phyloP scores from a whole-genome alignment of 164 flowering plant species.

The Magnolia sinica region DNA sequence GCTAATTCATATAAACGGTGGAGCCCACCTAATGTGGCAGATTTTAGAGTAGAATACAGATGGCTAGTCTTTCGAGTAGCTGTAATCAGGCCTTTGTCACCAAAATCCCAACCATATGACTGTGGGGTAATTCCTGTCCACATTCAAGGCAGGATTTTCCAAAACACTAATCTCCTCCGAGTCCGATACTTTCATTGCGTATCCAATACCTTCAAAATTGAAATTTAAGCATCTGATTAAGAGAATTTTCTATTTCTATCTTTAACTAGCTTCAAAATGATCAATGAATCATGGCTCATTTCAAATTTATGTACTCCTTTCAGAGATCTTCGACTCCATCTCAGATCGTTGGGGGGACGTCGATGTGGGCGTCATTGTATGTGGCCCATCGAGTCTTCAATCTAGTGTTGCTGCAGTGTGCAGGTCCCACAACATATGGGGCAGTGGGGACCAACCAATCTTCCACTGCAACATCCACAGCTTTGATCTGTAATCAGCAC shows the following conservation, averaged over 20 bases:
- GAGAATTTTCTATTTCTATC: not conserved
- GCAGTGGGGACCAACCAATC: constrained; percentile 39
- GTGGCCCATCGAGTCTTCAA: constrained; percentile 76
- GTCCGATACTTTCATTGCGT: too few species aligned
- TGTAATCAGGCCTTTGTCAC: too few species aligned
- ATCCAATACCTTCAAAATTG: too few species aligned
- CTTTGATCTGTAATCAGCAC: constrained; percentile 51
- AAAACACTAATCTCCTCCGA: too few species aligned
- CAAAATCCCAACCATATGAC: too few species aligned
- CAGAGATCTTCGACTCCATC: constrained; percentile 64
- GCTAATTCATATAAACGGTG: too few species aligned
- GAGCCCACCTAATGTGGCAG: too few species aligned
- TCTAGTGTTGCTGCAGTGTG: constrained; percentile 77
- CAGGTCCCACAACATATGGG: constrained; percentile 49
- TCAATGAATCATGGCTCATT: not conserved
- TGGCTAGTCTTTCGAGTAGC: too few species aligned
- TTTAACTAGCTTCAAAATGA: not conserved
- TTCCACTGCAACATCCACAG: constrained; percentile 93
- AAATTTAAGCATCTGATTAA: not conserved
- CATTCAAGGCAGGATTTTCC: too few species aligned
- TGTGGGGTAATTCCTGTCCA: too few species aligned
- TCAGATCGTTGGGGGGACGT: constrained; percentile 62
- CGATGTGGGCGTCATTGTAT: constrained; percentile 83
- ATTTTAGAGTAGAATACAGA: too few species aligned
- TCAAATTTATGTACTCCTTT: not conserved